Evolutionary conservation across 192 early-diverging fungal species (phyloP).

Genomic region (Geosiphon pyriformis): DNA sequence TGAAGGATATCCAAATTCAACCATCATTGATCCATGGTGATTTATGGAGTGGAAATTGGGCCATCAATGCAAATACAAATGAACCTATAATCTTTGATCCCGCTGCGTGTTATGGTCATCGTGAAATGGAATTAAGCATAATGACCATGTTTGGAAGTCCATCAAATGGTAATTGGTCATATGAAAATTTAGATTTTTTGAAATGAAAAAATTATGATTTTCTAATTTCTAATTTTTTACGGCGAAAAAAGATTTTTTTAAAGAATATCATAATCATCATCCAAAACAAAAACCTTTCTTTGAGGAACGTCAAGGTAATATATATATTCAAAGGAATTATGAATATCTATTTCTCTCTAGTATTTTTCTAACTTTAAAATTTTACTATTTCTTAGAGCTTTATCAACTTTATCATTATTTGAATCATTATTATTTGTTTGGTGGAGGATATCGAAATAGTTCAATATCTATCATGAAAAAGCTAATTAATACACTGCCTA

Average conservation of each 20-base stretch:
- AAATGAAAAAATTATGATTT: too few relatives aligned
- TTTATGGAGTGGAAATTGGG: constrained; percentile 32
- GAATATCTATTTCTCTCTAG: neutral
- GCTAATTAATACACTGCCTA: neutral
- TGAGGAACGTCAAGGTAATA: constrained; percentile 19
- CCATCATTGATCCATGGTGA: constrained; percentile 31
- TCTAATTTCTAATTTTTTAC: too few relatives aligned
- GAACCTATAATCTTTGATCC: constrained; percentile 29
- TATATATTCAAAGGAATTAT: neutral
- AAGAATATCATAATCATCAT: constrained; percentile 29
- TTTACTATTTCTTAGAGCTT: constrained; percentile 9
- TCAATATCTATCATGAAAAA: constrained; percentile 22
- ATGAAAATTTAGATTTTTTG: too few relatives aligned
- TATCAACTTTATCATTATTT: constrained; percentile 31
- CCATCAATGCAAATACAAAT: constrained; percentile 17
- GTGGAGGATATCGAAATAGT: constrained; percentile 19
- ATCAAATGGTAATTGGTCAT: constrained; percentile 7
- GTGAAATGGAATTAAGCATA: constrained; percentile 27
- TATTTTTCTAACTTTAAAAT: too few relatives aligned
- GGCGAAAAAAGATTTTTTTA: constrained; percentile 24
- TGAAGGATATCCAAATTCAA: constrained; percentile 15
- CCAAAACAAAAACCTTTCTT: constrained; percentile 24
- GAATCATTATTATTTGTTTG: constrained; percentile 31
- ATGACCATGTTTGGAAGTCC: constrained; percentile 29
- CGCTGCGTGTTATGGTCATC: constrained; percentile 28